Base-by-base conservation (phyloP, 2,329 filamentous ascomycete genomes). In the Colletotrichum cuscutae region DNA sequence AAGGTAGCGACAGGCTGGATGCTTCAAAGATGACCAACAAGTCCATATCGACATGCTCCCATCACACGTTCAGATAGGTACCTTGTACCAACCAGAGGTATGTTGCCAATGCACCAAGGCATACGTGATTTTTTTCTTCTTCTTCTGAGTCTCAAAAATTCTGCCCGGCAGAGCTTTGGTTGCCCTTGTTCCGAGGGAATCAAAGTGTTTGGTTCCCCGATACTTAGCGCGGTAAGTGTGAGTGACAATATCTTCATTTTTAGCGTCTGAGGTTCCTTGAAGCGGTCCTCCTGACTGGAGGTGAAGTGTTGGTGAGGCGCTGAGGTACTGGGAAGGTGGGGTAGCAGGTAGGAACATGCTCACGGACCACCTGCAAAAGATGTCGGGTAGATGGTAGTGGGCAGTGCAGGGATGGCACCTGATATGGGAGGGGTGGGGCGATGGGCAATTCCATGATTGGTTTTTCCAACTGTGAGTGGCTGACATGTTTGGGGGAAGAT, bases 351-450 rank as follows among this genome's bases (percentile, higher is more conserved):
- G 26, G 54, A 7, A 22, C 32, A 26, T 24, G n/a, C 30, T 9
- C 57, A 59, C 32, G 30, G 57, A 59, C 32, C 57, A 59, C 11
- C 35, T 60, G 57, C 9, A 60, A 24, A 60, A 60, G 58, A 60
- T 24, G 54, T 32, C 54, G 28, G 54, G 54, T 30, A 30, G 54
- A 32, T 57, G 28, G 19, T 9, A 49, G 42, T 19, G 42, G 54
- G 32, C 54, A 57, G 11, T 9, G 54, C 54, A 57, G 11, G 54
- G 54, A 32, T n/a, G 28, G 8, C 28, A 57, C 28, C 54, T 35
- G 13, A 46, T 46, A 15, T 60, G 13, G 22, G 4, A n/a, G 13
- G 2, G 13, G 35, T 46, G 22, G 5, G 35, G 19, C 37, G 35
- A 6, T 9, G 32, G 58, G 35, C 7, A 7, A 24, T n/a, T 22